These are phyloP conservation scores for Dothistroma pini DNA, from an alignment of 2,329 filamentous ascomycete species.

Conservation along the genomic window DNA sequence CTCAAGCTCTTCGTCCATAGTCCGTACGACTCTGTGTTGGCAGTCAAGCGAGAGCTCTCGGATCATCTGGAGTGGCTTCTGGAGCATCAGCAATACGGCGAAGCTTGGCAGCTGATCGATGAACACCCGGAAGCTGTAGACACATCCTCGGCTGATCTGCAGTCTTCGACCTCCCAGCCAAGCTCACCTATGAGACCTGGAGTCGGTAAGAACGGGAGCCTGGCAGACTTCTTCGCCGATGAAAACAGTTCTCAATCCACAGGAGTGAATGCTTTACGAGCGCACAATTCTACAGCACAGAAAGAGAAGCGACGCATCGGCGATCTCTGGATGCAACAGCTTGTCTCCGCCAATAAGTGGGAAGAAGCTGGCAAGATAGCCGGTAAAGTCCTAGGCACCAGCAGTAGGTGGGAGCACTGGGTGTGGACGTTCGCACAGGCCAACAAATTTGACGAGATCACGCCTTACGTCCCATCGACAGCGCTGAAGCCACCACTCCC, in stretches of 20 bases:
- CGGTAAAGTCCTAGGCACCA: conserved; percentile 74
- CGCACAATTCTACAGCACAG: conserved; percentile 58
- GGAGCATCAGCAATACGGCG: conserved; percentile 73
- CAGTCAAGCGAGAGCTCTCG: conserved; percentile 77
- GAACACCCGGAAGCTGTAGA: conserved; percentile 72
- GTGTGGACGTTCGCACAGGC: conserved; percentile 86
- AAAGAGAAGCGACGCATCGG: conserved; percentile 89
- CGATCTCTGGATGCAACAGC: conserved; percentile 86
- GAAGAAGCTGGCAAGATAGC: conserved; percentile 71
- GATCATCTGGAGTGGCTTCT: conserved; percentile 86
- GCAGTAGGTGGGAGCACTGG: conserved; percentile 91
- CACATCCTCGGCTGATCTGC: conserved; percentile 36
- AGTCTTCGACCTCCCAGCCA: conserved; percentile 35
- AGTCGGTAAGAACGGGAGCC: conserved; percentile 28
- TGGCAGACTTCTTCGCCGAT: conserved; percentile 56
- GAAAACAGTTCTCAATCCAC: conserved; percentile 51
- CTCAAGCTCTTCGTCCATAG: conserved; percentile 92
- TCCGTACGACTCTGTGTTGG: conserved; percentile 93
- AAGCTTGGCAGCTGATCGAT: conserved; percentile 85
- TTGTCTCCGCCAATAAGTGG: conserved; percentile 75
- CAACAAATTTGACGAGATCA: conserved; percentile 85
- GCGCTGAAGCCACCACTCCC: conserved; percentile 76
- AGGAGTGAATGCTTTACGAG: conserved; percentile 12
- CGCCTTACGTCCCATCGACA: conserved; percentile 72
- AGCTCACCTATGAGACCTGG: conserved; percentile 43